Evolutionary conservation across 768 basidiomycete species (phyloP).

Genomic region (Cystobasidiopsis lactophilus): DNA sequence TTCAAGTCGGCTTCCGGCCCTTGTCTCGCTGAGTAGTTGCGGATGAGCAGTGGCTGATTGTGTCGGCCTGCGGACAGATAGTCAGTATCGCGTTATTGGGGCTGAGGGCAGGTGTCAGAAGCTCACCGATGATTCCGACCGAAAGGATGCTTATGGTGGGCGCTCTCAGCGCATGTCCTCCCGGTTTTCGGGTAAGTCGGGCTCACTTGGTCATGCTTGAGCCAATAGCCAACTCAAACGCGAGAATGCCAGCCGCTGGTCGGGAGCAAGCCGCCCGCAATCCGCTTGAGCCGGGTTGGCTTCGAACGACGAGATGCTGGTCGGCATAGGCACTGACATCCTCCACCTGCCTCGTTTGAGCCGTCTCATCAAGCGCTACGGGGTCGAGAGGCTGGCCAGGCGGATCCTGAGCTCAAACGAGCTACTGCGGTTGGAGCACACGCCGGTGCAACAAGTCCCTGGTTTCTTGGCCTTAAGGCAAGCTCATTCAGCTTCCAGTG

Average conservation of each 20-base stretch:
- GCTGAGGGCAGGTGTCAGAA: background rate
- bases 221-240: too few species aligned
- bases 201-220: too few species aligned
- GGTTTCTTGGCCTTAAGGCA: conserved; percentile 11
- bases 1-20: conserved; percentile 36
- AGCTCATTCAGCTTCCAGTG: background rate
- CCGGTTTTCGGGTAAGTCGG: too few species aligned
- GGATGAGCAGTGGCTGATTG: conserved; percentile 18
- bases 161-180: too few species aligned
- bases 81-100: background rate
- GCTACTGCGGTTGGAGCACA: background rate
- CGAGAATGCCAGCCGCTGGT: too few species aligned
- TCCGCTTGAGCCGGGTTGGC: background rate
- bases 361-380: background rate
- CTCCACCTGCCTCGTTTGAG: conserved; percentile 7
- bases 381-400: background rate
- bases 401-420: conserved; percentile 6
- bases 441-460: background rate
- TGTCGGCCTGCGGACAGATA: conserved; percentile 4
- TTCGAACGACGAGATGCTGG: conserved; percentile 3
- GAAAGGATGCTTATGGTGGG: conserved; percentile 10
- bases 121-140: conserved; percentile 17
- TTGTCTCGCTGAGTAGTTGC: conserved; percentile 16
- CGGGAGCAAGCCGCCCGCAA: too few species aligned
- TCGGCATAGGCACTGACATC: conserved; percentile 14